Evolutionary conservation across 495 filamentous ascomycete genomes (phyloP).

Genomic region (Podospora anserina): DNA sequence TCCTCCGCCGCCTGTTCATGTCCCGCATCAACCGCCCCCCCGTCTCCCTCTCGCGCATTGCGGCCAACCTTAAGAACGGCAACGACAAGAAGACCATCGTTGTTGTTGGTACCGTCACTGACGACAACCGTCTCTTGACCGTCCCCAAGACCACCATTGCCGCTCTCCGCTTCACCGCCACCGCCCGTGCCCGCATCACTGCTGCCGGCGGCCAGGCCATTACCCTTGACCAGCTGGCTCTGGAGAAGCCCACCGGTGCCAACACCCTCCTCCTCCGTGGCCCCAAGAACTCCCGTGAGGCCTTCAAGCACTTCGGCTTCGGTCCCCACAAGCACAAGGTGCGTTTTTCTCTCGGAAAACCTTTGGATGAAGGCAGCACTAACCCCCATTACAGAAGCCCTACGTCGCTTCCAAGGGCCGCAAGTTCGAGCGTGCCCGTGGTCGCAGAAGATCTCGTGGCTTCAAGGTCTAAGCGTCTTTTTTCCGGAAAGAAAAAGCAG

Average conservation of each 20-base stretch:
- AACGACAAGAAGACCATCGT: slow-evolving; percentile 88
- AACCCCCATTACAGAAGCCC: slow-evolving; percentile 65
- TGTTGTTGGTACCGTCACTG: slow-evolving; percentile 88
- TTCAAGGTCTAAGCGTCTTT: slow-evolving; percentile 86
- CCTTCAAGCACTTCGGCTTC: slow-evolving; percentile 97
- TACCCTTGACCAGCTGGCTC: slow-evolving; percentile 93
- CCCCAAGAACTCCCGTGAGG: slow-evolving; percentile 95
- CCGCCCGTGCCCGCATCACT: slow-evolving; percentile 86
- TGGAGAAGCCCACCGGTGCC: slow-evolving; percentile 85
- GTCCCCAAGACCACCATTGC: slow-evolving; percentile 90
- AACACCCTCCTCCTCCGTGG: slow-evolving; percentile 94
- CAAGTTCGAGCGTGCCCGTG: slow-evolving; percentile 98
- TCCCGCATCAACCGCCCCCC: slow-evolving; percentile 96
- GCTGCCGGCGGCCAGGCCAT: slow-evolving; percentile 90
- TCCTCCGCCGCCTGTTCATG: slow-evolving; percentile 95
- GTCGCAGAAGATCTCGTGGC: slow-evolving; percentile 89
- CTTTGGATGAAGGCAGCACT: slow-evolving; percentile 24
- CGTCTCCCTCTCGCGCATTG: slow-evolving; percentile 86
- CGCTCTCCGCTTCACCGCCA: slow-evolving; percentile 91
- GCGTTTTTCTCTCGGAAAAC: slow-evolving; percentile 30
- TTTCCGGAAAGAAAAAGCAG: neutral
- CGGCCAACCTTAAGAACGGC: slow-evolving; percentile 61
- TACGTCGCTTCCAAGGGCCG: slow-evolving; percentile 96
- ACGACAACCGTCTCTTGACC: slow-evolving; percentile 87
- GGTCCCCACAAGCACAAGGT: slow-evolving; percentile 97